Percentiles rank a stretch among this genome's conserved stretches.
Conservation (phyloP, 345 rosid genomes). For the Laguncularia racemosa region DNA sequence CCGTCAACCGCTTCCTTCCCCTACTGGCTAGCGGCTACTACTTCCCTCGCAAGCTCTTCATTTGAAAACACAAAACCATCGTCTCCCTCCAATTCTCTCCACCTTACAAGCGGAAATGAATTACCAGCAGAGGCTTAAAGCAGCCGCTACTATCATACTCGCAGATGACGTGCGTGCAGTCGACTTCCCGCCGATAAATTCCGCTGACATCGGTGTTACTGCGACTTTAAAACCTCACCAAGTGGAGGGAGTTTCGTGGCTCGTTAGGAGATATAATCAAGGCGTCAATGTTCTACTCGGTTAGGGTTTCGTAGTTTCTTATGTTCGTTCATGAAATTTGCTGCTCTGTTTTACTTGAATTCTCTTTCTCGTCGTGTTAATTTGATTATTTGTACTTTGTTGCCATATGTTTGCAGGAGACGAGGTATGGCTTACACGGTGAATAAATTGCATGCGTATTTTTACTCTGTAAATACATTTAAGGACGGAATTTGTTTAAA, state of each 20-base stretch:
- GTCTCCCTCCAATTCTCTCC: too few relatives aligned
- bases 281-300: constrained; percentile 85
- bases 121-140: constrained; percentile 51
- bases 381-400: constrained; percentile 5
- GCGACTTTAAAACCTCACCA: constrained; percentile 75
- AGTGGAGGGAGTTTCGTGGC: constrained; percentile 74
- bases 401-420: constrained; percentile 50
- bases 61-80: too few relatives aligned
- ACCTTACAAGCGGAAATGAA: constrained; percentile 25
- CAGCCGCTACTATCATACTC: constrained; percentile 47
- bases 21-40: too few relatives aligned
- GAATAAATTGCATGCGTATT: not conserved
- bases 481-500: too few relatives aligned
- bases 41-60: too few relatives aligned
- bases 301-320: constrained; percentile 5
- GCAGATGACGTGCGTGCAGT: constrained; percentile 23
- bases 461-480: too few relatives aligned
- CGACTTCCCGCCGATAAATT: constrained; percentile 13
- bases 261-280: constrained; percentile 49
- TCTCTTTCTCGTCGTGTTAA: not conserved
- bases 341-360: not conserved
- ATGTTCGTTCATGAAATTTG: not conserved
- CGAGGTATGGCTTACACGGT: constrained; percentile 34
- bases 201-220: constrained; percentile 41
- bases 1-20: too few relatives aligned